phyloP scores from a whole-genome alignment of 768 basidiomycete genomes.

The Phaeotremella skinneri region DNA sequence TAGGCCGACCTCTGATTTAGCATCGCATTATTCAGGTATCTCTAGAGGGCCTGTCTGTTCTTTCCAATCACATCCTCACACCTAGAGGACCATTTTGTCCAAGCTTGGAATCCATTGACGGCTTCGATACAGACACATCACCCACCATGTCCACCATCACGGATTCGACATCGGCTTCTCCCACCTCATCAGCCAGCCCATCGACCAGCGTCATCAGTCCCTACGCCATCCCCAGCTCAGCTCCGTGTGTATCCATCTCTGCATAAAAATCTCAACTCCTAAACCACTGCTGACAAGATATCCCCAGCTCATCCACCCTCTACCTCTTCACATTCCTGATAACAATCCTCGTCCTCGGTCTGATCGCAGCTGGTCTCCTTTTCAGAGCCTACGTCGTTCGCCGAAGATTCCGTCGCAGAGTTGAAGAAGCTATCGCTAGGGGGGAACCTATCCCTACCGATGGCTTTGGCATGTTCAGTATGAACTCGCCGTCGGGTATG shows the following conservation, averaged over 20 bases:
- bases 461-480: constrained; percentile 27
- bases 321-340: constrained; percentile 47
- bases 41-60: too few species aligned
- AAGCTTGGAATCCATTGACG: too few species aligned
- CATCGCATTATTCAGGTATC: too few species aligned
- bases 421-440: constrained; percentile 35
- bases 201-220: too few species aligned
- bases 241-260: neutral
- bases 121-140: too few species aligned
- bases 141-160: neutral
- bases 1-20: too few species aligned
- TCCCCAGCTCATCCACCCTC: constrained; percentile 30
- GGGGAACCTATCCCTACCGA: constrained; percentile 30
- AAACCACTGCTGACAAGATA: neutral
- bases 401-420: constrained; percentile 28
- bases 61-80: too few species aligned
- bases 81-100: too few species aligned
- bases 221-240: neutral
- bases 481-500: constrained; percentile 7
- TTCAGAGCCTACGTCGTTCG: constrained; percentile 37
- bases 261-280: neutral
- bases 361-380: constrained; percentile 30
- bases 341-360: constrained; percentile 39
- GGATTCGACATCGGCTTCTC: neutral
- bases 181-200: neutral